phyloP scores from a whole-genome alignment of 140 eudicot species.

The Anethum foeniculum region DNA sequence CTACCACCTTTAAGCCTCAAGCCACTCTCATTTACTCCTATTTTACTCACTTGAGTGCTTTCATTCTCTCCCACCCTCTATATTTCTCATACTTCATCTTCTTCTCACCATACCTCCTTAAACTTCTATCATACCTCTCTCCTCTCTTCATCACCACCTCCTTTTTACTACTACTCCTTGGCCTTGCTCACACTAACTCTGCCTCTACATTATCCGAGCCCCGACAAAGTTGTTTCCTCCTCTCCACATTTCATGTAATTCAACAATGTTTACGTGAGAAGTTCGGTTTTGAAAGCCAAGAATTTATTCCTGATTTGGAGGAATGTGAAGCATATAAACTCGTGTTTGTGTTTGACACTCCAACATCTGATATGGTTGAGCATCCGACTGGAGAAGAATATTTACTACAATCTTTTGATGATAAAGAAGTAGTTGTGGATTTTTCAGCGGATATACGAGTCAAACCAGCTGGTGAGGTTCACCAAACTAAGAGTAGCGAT shows the following conservation, averaged over 20 bases:
- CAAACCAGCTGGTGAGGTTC: neutral
- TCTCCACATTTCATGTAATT: slow-evolving; percentile 21
- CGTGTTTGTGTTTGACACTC: slow-evolving; percentile 39
- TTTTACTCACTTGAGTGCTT: slow-evolving; percentile 22
- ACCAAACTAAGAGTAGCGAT: neutral
- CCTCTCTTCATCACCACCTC: slow-evolving; percentile 63
- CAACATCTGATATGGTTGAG: slow-evolving; percentile 13
- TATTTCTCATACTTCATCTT: slow-evolving; percentile 60
- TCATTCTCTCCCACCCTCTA: slow-evolving; percentile 54
- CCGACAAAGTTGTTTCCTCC: slow-evolving; percentile 19
- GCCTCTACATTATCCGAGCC: slow-evolving; percentile 1
- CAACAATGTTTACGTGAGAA: slow-evolving; percentile 15
- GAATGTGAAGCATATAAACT: slow-evolving; percentile 47
- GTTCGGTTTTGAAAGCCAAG: slow-evolving; percentile 8
- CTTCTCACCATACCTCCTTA: slow-evolving; percentile 62
- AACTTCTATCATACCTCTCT: slow-evolving; percentile 44
- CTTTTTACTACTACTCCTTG: slow-evolving; percentile 29
- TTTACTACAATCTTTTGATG: neutral
- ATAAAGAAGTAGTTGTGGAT: slow-evolving; percentile 3
- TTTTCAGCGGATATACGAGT: neutral
- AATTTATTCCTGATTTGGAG: slow-evolving; percentile 19
- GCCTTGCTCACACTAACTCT: slow-evolving; percentile 11
- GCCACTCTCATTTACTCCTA: slow-evolving; percentile 27
- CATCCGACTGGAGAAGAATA: slow-evolving; percentile 7
- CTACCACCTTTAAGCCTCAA: slow-evolving; percentile 22